phyloP scores from a whole-genome alignment of 345 rosid species.

The Leavenworthia alabamica region DNA sequence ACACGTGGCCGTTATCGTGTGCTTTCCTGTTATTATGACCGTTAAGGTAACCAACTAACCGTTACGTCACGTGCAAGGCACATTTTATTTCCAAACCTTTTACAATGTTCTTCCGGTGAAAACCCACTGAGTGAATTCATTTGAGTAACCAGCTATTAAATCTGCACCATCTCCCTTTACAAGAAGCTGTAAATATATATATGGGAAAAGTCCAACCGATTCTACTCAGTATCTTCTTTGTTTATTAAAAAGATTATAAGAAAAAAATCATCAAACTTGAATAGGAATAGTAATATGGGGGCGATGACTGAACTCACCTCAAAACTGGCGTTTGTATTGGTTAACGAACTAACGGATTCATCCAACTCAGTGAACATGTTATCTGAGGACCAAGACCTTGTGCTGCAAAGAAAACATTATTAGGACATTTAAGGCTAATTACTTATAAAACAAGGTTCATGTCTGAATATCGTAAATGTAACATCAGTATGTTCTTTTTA shows the following conservation, averaged over 20 bases:
- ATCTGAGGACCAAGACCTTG: conserved; percentile 24
- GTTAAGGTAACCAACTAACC: background rate
- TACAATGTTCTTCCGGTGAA: conserved; percentile 8
- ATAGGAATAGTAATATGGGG: background rate
- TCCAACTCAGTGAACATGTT: conserved; percentile 29
- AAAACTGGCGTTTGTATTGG: conserved; percentile 3
- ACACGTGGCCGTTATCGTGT: conserved; percentile 4
- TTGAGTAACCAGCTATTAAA: conserved; percentile 23
- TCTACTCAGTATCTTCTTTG: conserved; percentile 13
- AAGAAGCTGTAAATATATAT: background rate
- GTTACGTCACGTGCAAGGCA: conserved; percentile 12
- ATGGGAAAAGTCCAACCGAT: background rate
- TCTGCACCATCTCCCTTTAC: background rate
- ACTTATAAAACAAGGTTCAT: background rate
- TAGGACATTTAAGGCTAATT: background rate
- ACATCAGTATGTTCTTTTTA: conserved; percentile 14
- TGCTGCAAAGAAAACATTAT: conserved; percentile 20
- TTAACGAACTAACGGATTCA: conserved; percentile 28
- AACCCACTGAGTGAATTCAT: conserved; percentile 27
- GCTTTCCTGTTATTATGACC: background rate
- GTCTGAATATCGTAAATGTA: background rate
- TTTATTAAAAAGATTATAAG: background rate
- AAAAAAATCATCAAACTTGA: background rate
- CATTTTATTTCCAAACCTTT: background rate
- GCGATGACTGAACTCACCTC: conserved; percentile 10